Conservation (phyloP, 2,329 filamentous ascomycete species). For the Apiospora arundinis region DNA sequence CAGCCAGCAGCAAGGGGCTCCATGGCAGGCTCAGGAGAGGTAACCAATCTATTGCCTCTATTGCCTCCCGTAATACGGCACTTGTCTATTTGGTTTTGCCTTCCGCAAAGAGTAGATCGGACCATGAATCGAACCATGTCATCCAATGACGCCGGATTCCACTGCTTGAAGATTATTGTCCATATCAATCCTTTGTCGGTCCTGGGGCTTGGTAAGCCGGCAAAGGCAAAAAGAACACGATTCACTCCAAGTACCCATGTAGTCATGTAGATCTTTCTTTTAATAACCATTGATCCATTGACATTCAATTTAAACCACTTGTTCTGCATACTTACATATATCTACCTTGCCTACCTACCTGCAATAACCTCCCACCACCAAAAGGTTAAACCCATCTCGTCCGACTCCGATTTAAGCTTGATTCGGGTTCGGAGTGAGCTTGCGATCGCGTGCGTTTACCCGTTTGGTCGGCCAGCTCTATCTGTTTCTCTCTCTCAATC, state of each 20-base stretch:
- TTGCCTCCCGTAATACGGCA: constrained; percentile 8
- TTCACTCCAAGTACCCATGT: constrained; percentile 17
- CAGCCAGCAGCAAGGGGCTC: neutral
- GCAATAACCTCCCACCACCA: neutral
- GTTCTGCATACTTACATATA: neutral
- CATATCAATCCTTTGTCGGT: constrained; percentile 19
- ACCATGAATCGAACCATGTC: constrained; percentile 28
- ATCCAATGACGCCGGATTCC: constrained; percentile 18
- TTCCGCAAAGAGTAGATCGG: constrained; percentile 20
- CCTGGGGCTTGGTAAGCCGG: constrained; percentile 17
- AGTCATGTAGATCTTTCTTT: constrained; percentile 16
- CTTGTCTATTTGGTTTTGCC: neutral
- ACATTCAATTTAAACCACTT: neutral
- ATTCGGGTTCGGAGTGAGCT: neutral
- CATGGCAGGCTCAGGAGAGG: neutral
- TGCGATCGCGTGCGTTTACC: neutral
- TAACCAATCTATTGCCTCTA: neutral
- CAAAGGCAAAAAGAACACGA: constrained; percentile 27
- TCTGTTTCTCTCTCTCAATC: too few relatives aligned
- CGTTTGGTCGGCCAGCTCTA: neutral
- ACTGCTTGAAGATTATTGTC: constrained; percentile 1
- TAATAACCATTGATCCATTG: neutral
- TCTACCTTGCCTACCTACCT: too few relatives aligned
- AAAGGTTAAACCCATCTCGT: neutral
- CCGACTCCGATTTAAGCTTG: neutral